A percentile compares a stretch with the other conserved stretches of the same genome.
Evolutionary conservation across 2,329 filamentous ascomycete genomes (phyloP).

Genomic region (Cladosporium sp.): DNA sequence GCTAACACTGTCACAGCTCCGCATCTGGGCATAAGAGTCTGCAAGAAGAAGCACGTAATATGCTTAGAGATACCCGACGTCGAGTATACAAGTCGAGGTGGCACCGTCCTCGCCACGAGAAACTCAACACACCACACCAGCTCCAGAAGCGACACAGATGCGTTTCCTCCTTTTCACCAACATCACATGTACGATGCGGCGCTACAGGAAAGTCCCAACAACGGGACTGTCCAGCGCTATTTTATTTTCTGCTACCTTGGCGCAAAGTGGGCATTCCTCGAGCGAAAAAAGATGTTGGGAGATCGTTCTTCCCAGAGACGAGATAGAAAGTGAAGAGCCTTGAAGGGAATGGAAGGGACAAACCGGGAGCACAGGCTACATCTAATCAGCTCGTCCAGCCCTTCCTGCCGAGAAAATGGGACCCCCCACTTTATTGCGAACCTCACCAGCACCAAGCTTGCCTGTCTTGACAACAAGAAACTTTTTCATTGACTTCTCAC

Average conservation of each 20-base stretch:
- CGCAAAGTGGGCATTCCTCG: slow-evolving; percentile 4
- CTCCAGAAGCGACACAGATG: slow-evolving; percentile 12
- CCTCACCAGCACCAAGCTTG: not conserved
- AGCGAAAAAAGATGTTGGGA: not conserved
- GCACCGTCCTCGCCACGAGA: slow-evolving; percentile 7
- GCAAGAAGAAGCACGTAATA: slow-evolving; percentile 6
- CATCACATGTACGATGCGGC: slow-evolving; percentile 12
- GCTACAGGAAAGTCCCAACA: not conserved
- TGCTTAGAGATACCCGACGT: slow-evolving; percentile 11
- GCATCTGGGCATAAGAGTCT: slow-evolving; percentile 47
- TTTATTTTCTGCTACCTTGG: slow-evolving; percentile 6
- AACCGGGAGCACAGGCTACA: slow-evolving; percentile 1
- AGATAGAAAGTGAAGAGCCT: not conserved
- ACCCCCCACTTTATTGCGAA: not conserved
- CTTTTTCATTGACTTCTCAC: not conserved
- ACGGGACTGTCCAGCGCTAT: too few species aligned
- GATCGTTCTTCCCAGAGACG: not conserved
- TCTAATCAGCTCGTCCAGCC: slow-evolving; percentile 4
- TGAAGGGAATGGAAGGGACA: not conserved
- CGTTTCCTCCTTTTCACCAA: slow-evolving; percentile 2
- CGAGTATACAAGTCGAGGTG: not conserved
- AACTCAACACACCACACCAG: not conserved
- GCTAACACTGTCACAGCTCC: slow-evolving; percentile 38
- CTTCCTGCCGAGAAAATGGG: not conserved
- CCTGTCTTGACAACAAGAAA: not conserved